Evolutionary conservation across 805 yeast species (phyloP).

Genomic region (Myxozyma udenii): DNA sequence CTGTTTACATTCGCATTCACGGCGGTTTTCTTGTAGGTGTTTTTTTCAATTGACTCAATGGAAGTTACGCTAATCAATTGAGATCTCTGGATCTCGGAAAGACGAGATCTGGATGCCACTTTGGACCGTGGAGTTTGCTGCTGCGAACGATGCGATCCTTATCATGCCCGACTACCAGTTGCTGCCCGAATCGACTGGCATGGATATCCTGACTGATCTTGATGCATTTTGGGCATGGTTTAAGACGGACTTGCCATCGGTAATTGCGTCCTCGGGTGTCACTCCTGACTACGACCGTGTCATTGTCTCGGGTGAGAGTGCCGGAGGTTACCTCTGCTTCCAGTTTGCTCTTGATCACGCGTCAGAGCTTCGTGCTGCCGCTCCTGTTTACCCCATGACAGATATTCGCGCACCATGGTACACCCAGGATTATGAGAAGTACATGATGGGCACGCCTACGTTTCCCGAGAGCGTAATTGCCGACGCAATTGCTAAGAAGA

Average conservation of each 20-base stretch:
- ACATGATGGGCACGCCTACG: constrained; percentile 8
- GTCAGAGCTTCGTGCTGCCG: constrained; percentile 9
- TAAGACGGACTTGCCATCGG: constrained; percentile 7
- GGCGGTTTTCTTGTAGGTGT: constrained; percentile 18
- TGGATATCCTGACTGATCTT: constrained; percentile 13
- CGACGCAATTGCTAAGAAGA: constrained; percentile 8
- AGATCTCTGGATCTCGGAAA: constrained; percentile 16
- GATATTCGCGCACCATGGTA: constrained; percentile 8
- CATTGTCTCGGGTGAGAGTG: constrained; percentile 12
- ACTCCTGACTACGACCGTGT: constrained; percentile 12
- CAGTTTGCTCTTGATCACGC: constrained; percentile 15
- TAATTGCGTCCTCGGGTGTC: constrained; percentile 5
- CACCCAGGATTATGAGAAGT: constrained; percentile 11
- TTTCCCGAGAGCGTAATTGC: constrained; percentile 10
- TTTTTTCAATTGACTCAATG: too few relatives aligned
- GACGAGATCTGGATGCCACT: constrained; percentile 7
- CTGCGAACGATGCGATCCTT: constrained; percentile 10
- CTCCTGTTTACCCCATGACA: constrained; percentile 11
- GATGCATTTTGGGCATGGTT: constrained; percentile 17
- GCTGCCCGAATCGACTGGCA: constrained; percentile 16
- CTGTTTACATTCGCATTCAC: constrained; percentile 14
- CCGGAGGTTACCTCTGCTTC: constrained; percentile 17
- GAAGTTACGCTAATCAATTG: not conserved
- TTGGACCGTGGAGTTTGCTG: constrained; percentile 14
- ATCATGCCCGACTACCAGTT: constrained; percentile 17